A percentile compares a stretch with the other conserved stretches of the same genome.
phyloP scores from a whole-genome alignment of 257 asterid genomes.

The Salvia splendens region DNA sequence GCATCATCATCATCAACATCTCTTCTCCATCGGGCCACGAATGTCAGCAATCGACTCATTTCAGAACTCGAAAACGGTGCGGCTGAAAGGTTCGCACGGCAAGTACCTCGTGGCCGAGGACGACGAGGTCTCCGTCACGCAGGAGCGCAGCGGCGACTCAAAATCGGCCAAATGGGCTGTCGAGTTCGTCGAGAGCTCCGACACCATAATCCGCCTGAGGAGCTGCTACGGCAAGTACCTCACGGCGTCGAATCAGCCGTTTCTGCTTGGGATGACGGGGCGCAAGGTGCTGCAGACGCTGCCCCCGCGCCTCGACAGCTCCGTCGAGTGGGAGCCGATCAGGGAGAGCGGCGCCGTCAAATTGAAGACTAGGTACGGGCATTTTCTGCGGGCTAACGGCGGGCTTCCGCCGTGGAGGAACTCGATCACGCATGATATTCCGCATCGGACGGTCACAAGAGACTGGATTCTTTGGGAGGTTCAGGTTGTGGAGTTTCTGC shows the following conservation, averaged over 20 bases:
- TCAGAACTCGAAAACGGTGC: constrained; percentile 60
- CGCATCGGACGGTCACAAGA: constrained; percentile 74
- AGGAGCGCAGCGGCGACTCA: constrained; percentile 56
- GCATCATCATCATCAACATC: constrained; percentile 21
- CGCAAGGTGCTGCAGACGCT: constrained; percentile 65
- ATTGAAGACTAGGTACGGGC: constrained; percentile 90
- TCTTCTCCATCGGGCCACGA: constrained; percentile 25
- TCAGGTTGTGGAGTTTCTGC: constrained; percentile 61
- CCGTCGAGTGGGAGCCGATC: constrained; percentile 95
- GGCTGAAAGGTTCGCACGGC: constrained; percentile 57
- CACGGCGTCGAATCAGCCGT: constrained; percentile 67
- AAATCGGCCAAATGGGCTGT: constrained; percentile 62
- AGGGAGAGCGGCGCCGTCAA: constrained; percentile 61
- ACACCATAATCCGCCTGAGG: constrained; percentile 52
- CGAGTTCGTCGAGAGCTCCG: constrained; percentile 49
- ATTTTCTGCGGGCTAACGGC: constrained; percentile 78
- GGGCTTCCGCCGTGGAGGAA: constrained; percentile 96
- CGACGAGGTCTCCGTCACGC: constrained; percentile 68
- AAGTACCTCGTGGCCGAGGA: constrained; percentile 70
- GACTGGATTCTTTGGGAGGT: constrained; percentile 93
- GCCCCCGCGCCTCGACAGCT: constrained; percentile 74
- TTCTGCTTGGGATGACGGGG: constrained; percentile 82
- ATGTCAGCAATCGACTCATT: constrained; percentile 68
- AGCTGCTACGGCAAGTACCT: constrained; percentile 69
- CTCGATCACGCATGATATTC: constrained; percentile 87